Evolutionary conservation across 257 asterid species (phyloP).

Genomic region (Leptodermis oblonga): DNA sequence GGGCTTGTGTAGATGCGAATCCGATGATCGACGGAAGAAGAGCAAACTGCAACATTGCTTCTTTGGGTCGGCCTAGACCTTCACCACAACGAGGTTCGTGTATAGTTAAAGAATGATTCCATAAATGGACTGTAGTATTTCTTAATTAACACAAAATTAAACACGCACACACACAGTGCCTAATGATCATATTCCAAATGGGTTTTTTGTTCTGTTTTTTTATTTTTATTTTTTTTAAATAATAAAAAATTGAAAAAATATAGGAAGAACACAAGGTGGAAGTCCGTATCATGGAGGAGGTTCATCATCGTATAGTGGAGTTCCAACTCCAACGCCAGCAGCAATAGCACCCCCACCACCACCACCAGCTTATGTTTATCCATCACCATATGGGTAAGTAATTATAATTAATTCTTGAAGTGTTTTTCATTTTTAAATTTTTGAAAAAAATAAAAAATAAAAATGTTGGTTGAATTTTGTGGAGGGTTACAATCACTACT

Average conservation of each 20-base stretch:
- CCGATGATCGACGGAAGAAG: slow-evolving; percentile 91
- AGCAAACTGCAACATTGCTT: slow-evolving; percentile 93
- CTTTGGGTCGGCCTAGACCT: slow-evolving; percentile 88
- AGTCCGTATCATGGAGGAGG: slow-evolving; percentile 54
- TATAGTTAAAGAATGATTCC: too few species aligned
- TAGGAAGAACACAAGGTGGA: slow-evolving; percentile 63
- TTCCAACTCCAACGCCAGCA: slow-evolving; percentile 36
- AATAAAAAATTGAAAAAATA: not conserved
- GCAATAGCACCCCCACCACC: slow-evolving; percentile 48
- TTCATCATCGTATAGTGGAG: slow-evolving; percentile 43
- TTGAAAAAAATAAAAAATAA: not conserved
- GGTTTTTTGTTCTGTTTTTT: not conserved
- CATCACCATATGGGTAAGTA: slow-evolving; percentile 90
- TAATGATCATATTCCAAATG: not conserved
- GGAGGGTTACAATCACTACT: slow-evolving; percentile 13
- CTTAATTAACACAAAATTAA: not conserved
- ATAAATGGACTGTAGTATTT: too few species aligned
- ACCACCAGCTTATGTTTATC: slow-evolving; percentile 65
- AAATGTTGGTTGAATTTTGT: too few species aligned
- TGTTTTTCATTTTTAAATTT: not conserved
- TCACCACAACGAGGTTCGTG: slow-evolving; percentile 67
- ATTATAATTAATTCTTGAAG: not conserved
- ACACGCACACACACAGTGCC: not conserved
- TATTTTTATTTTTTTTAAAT: not conserved
- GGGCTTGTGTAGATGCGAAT: slow-evolving; percentile 80